Evolutionary conservation across 768 basidiomycete species (phyloP), one percentile per base, ranked within the genome.

Genomic region (Podaxis mareebaensis): DNA sequence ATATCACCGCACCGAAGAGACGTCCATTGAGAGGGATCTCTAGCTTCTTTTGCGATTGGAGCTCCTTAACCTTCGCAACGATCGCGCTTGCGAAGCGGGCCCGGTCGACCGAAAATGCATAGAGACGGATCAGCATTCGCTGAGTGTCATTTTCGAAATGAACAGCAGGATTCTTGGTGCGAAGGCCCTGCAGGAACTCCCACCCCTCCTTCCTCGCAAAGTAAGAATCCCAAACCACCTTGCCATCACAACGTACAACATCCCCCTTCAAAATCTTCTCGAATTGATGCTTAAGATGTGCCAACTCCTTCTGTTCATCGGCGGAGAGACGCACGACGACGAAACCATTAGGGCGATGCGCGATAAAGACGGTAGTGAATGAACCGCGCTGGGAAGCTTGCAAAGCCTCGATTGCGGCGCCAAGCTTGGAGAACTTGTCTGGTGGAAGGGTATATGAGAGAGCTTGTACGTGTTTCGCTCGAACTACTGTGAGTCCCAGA

Each of bases 221-320:
- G 72, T 84, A 92, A 3, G 78, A 75, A 63, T 92, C 87, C 91
- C 91, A 93, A 7, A 83, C 74, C 1, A 79, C 74, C 44, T 82
- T 81, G 30, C 81, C 84, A 51, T 85, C 79, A 17, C 81, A 67
- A 28, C 73, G 78, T 38, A 91, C 71, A 2, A 81, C 74, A 65
- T 92, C 88, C 0, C 91, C 91, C 2, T 79, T 82, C 0, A 89
- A 69, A 11, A 88, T 75, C n/a, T 77, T 78, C 68, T 91, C 89
- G 22, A 91, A 79, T 65, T 86, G 79, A 2, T 76, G 70, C 67
- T 91, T 92, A 58, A 90, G 78, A 44, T 71, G 72, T 0, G 83
- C 83, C 1, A 93, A 70, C 6, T 82, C 74, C 58, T 79, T 79
- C 11, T 82, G 67, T 11, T 81, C 78, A 12, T 83, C 79, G 0